Base-by-base conservation (phyloP, 2,329 filamentous ascomycete species). In the Pestalotiopsis sp. region DNA sequence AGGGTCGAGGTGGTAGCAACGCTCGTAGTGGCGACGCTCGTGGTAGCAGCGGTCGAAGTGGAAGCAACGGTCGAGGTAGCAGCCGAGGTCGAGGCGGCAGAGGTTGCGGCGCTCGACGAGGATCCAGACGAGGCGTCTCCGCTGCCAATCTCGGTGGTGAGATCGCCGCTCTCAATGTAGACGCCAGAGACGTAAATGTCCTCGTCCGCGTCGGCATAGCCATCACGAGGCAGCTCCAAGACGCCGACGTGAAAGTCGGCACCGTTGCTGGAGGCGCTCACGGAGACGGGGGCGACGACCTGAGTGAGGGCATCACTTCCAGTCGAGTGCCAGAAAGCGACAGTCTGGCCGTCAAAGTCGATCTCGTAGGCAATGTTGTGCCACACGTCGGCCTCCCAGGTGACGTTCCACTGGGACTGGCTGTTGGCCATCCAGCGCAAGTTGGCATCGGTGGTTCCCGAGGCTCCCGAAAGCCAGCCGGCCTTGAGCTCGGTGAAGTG, bases 281-380 rank as follows among this genome's bases (percentile, higher is more conserved):
- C 87, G 4, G 84, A 83, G 63, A 93, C 85, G 1, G 90, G 88
- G 3, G 85, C 84, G 4, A 90, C 89, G 1, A 87, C 86, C 76
- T 88, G 85, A 67, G 80, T 83, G 25, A 93, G 81, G 23, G 86
- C 80, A 45, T 86, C 84, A 14, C 82, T 81, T 45, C 90, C 91
- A 17, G 88, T 90, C 0, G 90, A 92, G 79, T 93, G 90, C 87
- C 90, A 93, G 80, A 93, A 89, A 13, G 86, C 87, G 38, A 93
- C 90, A 4, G 85, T 88, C 72, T 85, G 82, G 52, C 82, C 85
- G 17, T 79, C 80, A 74, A 93, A 94, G 81, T 93, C 87, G 69
- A 93, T 92, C 77, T 90, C 90, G 75, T 93, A 93, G 62, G 91
- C 91, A 74, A 93, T 85, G 77, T 94, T 94, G 78, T 93, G 91